Evolutionary conservation across 148 eudicot genomes (phyloP), one percentile per base, ranked within the genome.

Genomic region (Camellia japonica): DNA sequence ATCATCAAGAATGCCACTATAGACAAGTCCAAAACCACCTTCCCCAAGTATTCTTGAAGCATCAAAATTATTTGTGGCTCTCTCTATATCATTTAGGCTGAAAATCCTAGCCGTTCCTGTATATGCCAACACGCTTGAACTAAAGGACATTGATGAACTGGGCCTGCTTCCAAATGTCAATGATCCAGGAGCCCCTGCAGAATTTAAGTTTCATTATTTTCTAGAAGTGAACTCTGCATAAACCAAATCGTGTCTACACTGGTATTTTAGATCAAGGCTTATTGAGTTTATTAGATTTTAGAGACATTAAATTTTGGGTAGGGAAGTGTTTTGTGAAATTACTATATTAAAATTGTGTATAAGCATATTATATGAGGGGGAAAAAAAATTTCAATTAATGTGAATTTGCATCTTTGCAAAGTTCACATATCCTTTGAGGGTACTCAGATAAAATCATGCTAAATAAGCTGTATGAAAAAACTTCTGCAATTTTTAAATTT

Each of bases 11-110:
- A 74, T 80, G 80, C 99, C 99, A 60, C 80, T 80, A 73, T 92
- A 97, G 23, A 97, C 99, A 76, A 94, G 85, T 76, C 99, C 99
- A 85, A 97, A 97, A 70, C 99, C 99, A 77, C 98, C 99, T 86
- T 97, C 98, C 76, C 99, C 98, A 1, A 97, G 85, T 75, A 94
- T 87, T 65, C 90, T 90, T 30, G 83, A 76, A 58, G 85, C 13
- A 66, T 90, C 80, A 81, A 97, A 94, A 67, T 86, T 78, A 72
- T 89, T 80, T 7, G 99, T 97, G 78, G 95, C 95, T 75, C 79
- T 94, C 76, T 92, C 86, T 18, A 97, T 87, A 54, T 94, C 99
- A 79, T 78, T 78, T 38, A 90, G 82, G 70, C 87, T 91, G 75
- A 88, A 94, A 74, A 89, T 75, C 83, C 88, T 97, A 15, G 97